phyloP scores from a whole-genome alignment of 371 early-diverging fungal genomes.

The Sporodiniella umbellata region DNA sequence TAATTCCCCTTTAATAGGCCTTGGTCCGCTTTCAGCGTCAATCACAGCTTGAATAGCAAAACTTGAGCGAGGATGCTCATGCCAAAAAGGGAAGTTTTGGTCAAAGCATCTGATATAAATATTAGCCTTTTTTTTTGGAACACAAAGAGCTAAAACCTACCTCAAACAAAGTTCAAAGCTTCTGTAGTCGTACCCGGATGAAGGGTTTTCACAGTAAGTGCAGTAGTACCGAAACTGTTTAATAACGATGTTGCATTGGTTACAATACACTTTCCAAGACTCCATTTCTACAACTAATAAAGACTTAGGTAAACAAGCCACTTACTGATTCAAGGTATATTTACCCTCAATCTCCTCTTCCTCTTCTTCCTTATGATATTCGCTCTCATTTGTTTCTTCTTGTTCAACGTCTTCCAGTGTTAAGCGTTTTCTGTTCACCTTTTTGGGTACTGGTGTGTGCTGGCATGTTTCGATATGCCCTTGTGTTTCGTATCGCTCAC shows the following conservation, averaged over 20 bases:
- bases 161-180: constrained; percentile 71
- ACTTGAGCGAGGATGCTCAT: constrained; percentile 73
- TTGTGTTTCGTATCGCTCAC: constrained; percentile 40
- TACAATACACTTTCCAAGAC: constrained; percentile 61
- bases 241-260: constrained; percentile 57
- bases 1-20: constrained; percentile 55
- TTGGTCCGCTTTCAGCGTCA: constrained; percentile 46
- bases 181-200: constrained; percentile 55
- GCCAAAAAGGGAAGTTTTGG: constrained; percentile 68
- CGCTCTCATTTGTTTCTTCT: constrained; percentile 4
- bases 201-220: constrained; percentile 75
- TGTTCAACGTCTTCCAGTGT: constrained; percentile 11
- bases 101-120: constrained; percentile 66
- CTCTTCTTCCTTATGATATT: constrained; percentile 32
- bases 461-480: constrained; percentile 12
- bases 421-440: constrained; percentile 8
- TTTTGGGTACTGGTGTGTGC: background rate
- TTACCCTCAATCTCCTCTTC: constrained; percentile 19
- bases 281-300: constrained; percentile 19
- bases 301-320: background rate
- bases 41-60: constrained; percentile 75
- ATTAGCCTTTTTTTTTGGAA: background rate
- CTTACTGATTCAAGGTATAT: background rate
- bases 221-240: constrained; percentile 76
- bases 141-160: too few relatives aligned